Conservation (phyloP, 352 stramenopile species). For the Peronosclerospora sorghi region DNA sequence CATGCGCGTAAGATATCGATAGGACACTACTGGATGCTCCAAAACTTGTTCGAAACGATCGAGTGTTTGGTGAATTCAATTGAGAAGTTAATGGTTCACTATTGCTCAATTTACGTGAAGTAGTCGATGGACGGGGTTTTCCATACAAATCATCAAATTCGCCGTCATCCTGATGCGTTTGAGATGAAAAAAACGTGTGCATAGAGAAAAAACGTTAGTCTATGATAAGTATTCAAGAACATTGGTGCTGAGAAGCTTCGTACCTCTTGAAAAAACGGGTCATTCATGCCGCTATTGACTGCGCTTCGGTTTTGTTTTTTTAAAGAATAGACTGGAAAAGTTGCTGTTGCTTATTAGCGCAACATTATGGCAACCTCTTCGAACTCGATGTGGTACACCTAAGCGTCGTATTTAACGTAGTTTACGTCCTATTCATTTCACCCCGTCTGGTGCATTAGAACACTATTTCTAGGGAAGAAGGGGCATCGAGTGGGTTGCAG, state of each 20-base stretch:
- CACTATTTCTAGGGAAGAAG: no score
- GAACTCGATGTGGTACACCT: no score
- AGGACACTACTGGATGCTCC: slow-evolving; percentile 15
- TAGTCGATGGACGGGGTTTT: slow-evolving; percentile 7
- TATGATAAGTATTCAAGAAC: neutral
- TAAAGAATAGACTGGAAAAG: slow-evolving; percentile 1
- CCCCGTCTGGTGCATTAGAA: no score
- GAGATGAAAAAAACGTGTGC: neutral
- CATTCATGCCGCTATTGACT: slow-evolving; percentile 12
- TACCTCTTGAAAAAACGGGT: slow-evolving; percentile 33
- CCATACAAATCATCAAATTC: slow-evolving; percentile 73
- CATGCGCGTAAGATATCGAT: slow-evolving; percentile 15
- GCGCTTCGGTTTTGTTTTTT: slow-evolving; percentile 1
- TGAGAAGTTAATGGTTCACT: neutral
- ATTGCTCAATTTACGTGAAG: slow-evolving; percentile 3
- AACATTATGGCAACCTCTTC: slow-evolving; percentile 8
- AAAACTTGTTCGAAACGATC: slow-evolving; percentile 3
- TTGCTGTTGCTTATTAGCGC: neutral
- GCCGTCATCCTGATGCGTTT: slow-evolving; percentile 38
- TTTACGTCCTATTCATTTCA: no score
- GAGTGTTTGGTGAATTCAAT: neutral
- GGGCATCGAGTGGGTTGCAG: no score
- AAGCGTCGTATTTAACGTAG: no score
- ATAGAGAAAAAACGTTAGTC: slow-evolving; percentile 1
- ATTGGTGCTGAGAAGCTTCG: neutral